Evolutionary conservation across 2,329 filamentous ascomycete genomes (phyloP).

Genomic region (Beauveria brongniartii): DNA sequence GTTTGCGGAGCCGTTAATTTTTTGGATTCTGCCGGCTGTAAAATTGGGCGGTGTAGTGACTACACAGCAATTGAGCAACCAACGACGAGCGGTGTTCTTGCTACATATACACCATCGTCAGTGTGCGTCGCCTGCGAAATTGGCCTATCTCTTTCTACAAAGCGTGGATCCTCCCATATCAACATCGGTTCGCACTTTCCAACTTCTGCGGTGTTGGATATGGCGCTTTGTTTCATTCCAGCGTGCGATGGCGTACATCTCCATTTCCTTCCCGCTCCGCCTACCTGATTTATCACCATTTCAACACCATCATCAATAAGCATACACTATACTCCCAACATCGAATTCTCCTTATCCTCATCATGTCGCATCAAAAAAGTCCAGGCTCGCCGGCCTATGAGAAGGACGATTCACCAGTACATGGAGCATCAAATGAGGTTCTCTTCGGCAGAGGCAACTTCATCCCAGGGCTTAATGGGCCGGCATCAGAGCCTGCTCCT

Average conservation of each 20-base stretch:
- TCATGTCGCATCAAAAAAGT: neutral
- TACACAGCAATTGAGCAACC: neutral
- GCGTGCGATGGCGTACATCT: neutral
- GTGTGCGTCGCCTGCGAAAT: neutral
- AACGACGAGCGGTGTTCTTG: neutral
- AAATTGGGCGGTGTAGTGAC: slow-evolving; percentile 10
- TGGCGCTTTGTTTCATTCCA: neutral
- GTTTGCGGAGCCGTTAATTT: neutral
- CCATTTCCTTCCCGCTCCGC: neutral
- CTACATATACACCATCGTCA: neutral
- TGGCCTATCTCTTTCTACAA: neutral
- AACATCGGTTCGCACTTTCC: neutral
- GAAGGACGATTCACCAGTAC: neutral
- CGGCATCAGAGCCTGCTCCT: neutral
- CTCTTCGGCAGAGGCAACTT: slow-evolving; percentile 8
- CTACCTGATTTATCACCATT: neutral
- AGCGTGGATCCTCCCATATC: neutral
- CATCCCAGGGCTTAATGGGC: neutral
- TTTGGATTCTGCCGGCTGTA: slow-evolving; percentile 12
- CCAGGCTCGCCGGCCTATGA: neutral
- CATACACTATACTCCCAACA: neutral
- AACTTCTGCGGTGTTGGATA: neutral
- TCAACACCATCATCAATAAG: neutral
- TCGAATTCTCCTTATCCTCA: neutral
- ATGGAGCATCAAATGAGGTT: slow-evolving; percentile 1